Evolutionary conservation across 163 green algal genomes (phyloP).

Genomic region (Scenedesmus sp.): DNA sequence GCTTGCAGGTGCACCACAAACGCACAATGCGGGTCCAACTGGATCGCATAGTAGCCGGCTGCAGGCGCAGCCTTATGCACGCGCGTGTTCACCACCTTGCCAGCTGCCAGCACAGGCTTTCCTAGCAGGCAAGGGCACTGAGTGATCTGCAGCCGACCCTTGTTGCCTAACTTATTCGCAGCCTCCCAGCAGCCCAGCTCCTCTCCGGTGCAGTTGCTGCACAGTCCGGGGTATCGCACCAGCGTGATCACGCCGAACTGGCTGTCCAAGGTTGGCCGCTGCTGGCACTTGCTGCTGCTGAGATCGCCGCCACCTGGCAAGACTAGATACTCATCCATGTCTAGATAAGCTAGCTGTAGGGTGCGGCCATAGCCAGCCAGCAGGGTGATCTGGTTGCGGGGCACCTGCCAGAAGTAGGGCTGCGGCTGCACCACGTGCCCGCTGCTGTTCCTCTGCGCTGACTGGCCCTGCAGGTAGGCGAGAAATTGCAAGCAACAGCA

Average conservation of each 20-base stretch:
- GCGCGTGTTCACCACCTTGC: neutral
- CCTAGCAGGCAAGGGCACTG: constrained; percentile 27
- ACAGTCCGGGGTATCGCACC: neutral
- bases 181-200: constrained; percentile 29
- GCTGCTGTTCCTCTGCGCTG: neutral
- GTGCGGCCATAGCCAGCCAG: constrained; percentile 17
- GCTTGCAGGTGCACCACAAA: constrained; percentile 37
- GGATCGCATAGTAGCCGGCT: neutral
- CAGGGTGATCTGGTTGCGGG: constrained; percentile 33
- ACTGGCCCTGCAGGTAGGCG: neutral
- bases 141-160: neutral
- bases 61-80: neutral
- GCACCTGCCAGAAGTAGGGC: constrained; percentile 41
- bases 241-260: neutral
- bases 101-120: neutral
- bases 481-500: neutral
- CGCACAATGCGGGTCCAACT: neutral
- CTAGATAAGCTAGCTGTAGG: constrained; percentile 3
- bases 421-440: neutral
- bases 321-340: constrained; percentile 41
- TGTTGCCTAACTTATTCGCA: neutral
- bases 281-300: neutral
- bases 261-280: neutral
- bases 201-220: neutral
- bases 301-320: neutral